Percentiles rank a stretch among this genome's conserved stretches.
Evolutionary conservation across 768 basidiomycete species (phyloP).

Genomic region (Suillus weaverae): DNA sequence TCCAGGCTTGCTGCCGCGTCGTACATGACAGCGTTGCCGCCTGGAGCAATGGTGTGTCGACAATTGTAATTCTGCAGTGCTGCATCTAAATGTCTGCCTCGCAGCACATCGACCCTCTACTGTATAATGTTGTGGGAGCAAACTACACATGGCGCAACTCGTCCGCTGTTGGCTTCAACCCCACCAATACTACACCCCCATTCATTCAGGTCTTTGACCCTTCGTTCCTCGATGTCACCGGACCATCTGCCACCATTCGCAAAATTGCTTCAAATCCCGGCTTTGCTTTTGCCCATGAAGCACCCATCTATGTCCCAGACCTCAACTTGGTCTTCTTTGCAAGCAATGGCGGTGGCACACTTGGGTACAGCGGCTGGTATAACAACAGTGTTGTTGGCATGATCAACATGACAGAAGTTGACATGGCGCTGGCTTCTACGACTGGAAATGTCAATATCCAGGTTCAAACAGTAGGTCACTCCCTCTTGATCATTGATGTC

Average conservation of each 20-base stretch:
- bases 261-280: constrained; percentile 58
- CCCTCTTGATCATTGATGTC: neutral
- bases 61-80: neutral
- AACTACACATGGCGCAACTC: constrained; percentile 33
- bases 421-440: constrained; percentile 40
- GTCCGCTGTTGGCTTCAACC: constrained; percentile 50
- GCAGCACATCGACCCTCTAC: constrained; percentile 49
- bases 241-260: constrained; percentile 51
- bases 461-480: constrained; percentile 37
- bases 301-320: constrained; percentile 57
- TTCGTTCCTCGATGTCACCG: constrained; percentile 57
- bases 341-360: constrained; percentile 63
- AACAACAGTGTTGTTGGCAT: constrained; percentile 64
- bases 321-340: constrained; percentile 72
- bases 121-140: constrained; percentile 47
- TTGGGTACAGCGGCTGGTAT: constrained; percentile 62
- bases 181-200: constrained; percentile 51
- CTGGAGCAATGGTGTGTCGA: constrained; percentile 5
- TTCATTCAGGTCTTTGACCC: constrained; percentile 56
- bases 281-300: constrained; percentile 75
- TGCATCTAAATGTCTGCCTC: neutral
- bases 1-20: neutral
- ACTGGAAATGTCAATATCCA: constrained; percentile 48
- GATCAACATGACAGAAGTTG: constrained; percentile 60
- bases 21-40: neutral